phyloP scores from a whole-genome alignment of 2,329 filamentous ascomycete species.

The Aspergillus texensis region DNA sequence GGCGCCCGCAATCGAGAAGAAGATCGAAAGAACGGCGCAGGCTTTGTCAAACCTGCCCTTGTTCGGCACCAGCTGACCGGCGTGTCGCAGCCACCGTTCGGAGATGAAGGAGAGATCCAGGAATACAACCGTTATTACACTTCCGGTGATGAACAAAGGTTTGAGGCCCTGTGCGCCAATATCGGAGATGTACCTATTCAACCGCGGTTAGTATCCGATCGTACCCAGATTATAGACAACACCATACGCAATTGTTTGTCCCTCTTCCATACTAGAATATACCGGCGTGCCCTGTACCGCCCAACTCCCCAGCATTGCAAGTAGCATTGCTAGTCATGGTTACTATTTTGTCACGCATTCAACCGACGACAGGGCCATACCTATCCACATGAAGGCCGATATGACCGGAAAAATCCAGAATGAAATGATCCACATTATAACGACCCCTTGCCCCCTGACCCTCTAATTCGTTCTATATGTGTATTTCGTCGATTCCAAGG shows the following conservation, averaged over 20 bases:
- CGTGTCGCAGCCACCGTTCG: conserved; percentile 84
- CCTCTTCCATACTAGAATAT: conserved; percentile 54
- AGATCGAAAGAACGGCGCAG: conserved; percentile 42
- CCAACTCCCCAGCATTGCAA: conserved; percentile 64
- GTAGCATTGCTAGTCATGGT: conserved; percentile 54
- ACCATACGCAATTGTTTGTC: conserved; percentile 59
- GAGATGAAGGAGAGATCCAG: conserved; percentile 79
- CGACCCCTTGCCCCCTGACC: not conserved
- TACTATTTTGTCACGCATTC: conserved; percentile 14
- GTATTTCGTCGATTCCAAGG: not conserved
- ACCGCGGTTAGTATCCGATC: conserved; percentile 1
- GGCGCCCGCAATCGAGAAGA: conserved; percentile 75
- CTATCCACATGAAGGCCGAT: conserved; percentile 59
- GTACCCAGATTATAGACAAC: not conserved
- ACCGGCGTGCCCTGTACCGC: conserved; percentile 53
- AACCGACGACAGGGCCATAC: conserved; percentile 29
- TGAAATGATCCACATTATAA: conserved; percentile 48
- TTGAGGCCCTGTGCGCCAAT: conserved; percentile 61
- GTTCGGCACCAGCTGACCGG: conserved; percentile 76
- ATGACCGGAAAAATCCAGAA: conserved; percentile 62
- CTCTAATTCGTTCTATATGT: not conserved
- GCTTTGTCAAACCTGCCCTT: conserved; percentile 46
- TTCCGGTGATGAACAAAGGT: conserved; percentile 65
- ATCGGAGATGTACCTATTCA: conserved; percentile 52
- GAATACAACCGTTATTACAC: conserved; percentile 68